phyloP scores from a whole-genome alignment of 2,329 filamentous ascomycete species.

The Beauveria sp. region DNA sequence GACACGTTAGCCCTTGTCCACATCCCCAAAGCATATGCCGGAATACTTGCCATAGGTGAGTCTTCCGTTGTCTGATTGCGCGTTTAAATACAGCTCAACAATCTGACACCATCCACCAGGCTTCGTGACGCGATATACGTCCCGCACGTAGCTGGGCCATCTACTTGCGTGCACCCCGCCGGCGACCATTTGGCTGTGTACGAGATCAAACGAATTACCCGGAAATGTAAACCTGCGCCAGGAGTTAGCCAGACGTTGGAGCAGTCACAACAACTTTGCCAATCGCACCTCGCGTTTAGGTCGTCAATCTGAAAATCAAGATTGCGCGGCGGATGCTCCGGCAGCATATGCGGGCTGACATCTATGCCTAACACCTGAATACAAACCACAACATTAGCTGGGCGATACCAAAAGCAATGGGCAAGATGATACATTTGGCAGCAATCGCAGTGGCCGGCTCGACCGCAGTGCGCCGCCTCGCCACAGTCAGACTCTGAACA shows the following conservation, averaged over 20 bases:
- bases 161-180: conserved; percentile 64
- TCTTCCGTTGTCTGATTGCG: conserved; percentile 80
- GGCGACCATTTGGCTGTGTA: conserved; percentile 68
- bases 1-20: conserved; percentile 7
- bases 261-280: not conserved
- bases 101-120: conserved; percentile 82
- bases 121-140: conserved; percentile 64
- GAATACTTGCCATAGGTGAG: conserved; percentile 49
- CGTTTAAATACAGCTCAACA: conserved; percentile 78
- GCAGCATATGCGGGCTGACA: conserved; percentile 62
- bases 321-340: conserved; percentile 57
- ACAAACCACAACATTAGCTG: not conserved
- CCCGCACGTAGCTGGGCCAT: conserved; percentile 69
- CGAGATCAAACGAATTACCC: conserved; percentile 68
- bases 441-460: not conserved
- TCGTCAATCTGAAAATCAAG: conserved; percentile 67
- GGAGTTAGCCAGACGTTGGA: not conserved
- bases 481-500: not conserved
- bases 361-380: conserved; percentile 64
- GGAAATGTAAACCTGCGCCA: conserved; percentile 54
- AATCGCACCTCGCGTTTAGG: conserved; percentile 54
- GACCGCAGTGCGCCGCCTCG: no score
- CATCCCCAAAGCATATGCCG: not conserved
- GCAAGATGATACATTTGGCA: not conserved
- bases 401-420: not conserved